Percentiles rank a stretch among this genome's conserved stretches.
phyloP scores from a whole-genome alignment of 1,284 basidiomycete species.

The Inonotus hispidus region DNA sequence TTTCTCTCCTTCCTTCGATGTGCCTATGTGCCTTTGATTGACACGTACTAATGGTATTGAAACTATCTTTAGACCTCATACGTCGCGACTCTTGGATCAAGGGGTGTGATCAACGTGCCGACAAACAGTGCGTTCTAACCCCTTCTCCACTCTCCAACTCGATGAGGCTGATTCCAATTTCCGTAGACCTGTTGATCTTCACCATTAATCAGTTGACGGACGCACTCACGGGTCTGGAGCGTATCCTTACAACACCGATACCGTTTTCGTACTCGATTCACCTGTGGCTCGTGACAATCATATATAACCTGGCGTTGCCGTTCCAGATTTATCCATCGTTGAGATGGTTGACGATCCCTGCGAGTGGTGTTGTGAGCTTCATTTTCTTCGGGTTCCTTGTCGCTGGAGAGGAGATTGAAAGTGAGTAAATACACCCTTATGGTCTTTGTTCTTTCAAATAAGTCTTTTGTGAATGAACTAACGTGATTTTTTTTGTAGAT shows the following conservation, averaged over 20 bases:
- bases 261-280: conserved; percentile 73
- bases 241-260: conserved; percentile 75
- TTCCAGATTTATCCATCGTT: conserved; percentile 63
- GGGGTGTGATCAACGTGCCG: conserved; percentile 59
- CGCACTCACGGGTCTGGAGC: conserved; percentile 64
- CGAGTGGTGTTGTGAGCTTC: conserved; percentile 46
- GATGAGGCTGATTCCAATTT: too few species aligned
- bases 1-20: too few species aligned
- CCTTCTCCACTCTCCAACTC: too few species aligned
- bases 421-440: conserved; percentile 33
- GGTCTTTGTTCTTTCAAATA: not conserved
- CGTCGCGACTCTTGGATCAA: conserved; percentile 51
- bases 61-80: conserved; percentile 50
- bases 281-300: conserved; percentile 54
- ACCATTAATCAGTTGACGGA: conserved; percentile 58
- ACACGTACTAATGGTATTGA: not conserved
- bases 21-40: not conserved
- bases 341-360: conserved; percentile 63
- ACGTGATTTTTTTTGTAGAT: conserved; percentile 31
- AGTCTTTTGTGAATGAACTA: too few species aligned
- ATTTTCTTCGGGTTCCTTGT: conserved; percentile 68
- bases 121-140: conserved; percentile 47
- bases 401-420: conserved; percentile 67
- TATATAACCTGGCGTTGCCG: conserved; percentile 59
- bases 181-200: conserved; percentile 45